phyloP scores from a whole-genome alignment of 2,329 filamentous ascomycete genomes.

The Tricladium varicosporioides region DNA sequence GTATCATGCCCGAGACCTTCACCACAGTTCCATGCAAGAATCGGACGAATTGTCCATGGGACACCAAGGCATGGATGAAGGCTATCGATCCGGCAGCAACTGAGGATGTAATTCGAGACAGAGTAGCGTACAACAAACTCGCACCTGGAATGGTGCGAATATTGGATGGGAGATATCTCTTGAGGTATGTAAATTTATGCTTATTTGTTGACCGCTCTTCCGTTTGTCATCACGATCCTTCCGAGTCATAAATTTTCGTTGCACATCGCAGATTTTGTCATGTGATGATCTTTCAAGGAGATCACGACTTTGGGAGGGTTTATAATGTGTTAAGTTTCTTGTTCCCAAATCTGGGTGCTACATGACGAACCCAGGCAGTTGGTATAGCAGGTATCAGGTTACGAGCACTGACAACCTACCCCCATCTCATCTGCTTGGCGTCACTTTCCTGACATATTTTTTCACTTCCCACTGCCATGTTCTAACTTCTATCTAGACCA shows the following conservation, averaged over 20 bases:
- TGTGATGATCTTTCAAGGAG: too few species aligned
- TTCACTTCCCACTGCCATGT: conserved; percentile 19
- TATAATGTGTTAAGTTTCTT: too few species aligned
- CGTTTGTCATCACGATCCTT: not conserved
- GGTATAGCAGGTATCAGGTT: too few species aligned
- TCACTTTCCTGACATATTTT: not conserved
- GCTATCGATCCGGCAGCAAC: conserved; percentile 20
- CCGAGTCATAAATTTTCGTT: too few species aligned
- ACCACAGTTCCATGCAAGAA: conserved; percentile 38
- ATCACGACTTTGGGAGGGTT: too few species aligned
- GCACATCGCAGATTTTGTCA: too few species aligned
- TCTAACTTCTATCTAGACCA: conserved; percentile 44
- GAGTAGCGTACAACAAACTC: conserved; percentile 16
- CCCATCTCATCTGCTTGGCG: too few species aligned
- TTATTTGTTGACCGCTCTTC: not conserved
- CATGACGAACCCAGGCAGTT: too few species aligned
- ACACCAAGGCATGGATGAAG: conserved; percentile 51
- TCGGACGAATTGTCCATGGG: conserved; percentile 26
- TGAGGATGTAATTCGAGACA: conserved; percentile 12
- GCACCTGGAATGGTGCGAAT: conserved; percentile 25
- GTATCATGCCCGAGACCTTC: conserved; percentile 60
- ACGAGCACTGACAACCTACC: too few species aligned
- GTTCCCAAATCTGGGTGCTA: too few species aligned
- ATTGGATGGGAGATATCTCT: conserved; percentile 26
- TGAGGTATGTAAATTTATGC: conserved; percentile 22